A percentile compares a stretch with the other conserved stretches of the same genome.
These are phyloP conservation scores for Fusarium zealandicum DNA, from an alignment of 2,329 filamentous ascomycete genomes.

Conservation along the genomic window DNA sequence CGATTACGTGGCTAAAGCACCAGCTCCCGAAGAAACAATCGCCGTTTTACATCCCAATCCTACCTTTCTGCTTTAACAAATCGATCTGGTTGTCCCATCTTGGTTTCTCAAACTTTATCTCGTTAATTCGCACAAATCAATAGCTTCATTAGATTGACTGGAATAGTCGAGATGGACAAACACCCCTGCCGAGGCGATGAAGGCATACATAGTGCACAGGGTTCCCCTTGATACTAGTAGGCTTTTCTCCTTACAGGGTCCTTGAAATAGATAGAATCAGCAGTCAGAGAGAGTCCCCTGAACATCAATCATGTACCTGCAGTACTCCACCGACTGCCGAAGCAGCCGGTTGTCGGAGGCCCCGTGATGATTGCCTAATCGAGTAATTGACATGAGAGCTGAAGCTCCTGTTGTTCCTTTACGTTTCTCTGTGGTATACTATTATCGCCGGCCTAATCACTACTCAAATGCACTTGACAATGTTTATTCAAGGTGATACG, in stretches of 20 bases:
- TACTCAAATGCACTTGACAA: too few species aligned
- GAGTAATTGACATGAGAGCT: neutral
- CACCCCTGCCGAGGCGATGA: neutral
- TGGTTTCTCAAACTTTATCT: too few species aligned
- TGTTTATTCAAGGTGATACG: too few species aligned
- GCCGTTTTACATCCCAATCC: too few species aligned
- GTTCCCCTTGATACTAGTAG: neutral
- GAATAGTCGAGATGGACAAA: neutral
- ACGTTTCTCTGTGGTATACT: too few species aligned
- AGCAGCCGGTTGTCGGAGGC: neutral
- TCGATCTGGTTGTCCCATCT: too few species aligned
- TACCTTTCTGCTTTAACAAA: too few species aligned
- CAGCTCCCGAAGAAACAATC: too few species aligned
- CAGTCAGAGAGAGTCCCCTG: too few species aligned
- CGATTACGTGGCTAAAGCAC: too few species aligned
- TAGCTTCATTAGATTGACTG: too few species aligned
- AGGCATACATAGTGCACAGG: neutral
- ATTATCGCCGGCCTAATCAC: too few species aligned
- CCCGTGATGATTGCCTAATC: neutral
- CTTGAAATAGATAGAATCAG: neutral
- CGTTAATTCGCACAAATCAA: neutral
- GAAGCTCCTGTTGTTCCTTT: neutral
- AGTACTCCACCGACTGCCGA: slow-evolving; percentile 3
- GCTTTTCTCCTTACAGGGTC: slow-evolving; percentile 4
- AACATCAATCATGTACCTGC: neutral